A percentile compares a stretch with the other conserved stretches of the same genome.
Conservation (phyloP, 1,284 basidiomycete species). For the Stygiomarasmius scandens region DNA sequence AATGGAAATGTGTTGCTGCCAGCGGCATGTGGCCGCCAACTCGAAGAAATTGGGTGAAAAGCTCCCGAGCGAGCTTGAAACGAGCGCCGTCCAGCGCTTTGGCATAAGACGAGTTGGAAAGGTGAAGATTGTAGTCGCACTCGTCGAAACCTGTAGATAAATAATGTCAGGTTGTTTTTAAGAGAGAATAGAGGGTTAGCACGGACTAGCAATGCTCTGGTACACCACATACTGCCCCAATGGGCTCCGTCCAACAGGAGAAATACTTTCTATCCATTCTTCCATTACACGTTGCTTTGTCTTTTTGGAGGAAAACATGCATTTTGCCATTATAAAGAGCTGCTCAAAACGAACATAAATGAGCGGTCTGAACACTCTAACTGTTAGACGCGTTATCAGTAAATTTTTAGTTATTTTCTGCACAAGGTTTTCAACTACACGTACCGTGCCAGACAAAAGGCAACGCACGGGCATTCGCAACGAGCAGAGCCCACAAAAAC, state of each 20-base stretch:
- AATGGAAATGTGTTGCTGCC: conserved; percentile 74
- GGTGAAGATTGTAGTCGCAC: conserved; percentile 69
- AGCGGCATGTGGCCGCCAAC: conserved; percentile 72
- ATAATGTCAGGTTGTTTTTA: too few species aligned
- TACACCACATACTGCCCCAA: conserved; percentile 46
- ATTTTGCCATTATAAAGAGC: conserved; percentile 36
- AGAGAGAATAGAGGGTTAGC: neutral
- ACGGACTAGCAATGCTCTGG: conserved; percentile 60
- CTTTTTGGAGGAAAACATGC: conserved; percentile 43
- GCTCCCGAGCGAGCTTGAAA: conserved; percentile 46
- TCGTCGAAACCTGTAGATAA: conserved; percentile 59
- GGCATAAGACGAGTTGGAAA: conserved; percentile 79
- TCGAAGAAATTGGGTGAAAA: conserved; percentile 66
- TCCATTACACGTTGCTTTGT: conserved; percentile 42
- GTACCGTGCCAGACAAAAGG: conserved; percentile 70
- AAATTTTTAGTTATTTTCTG: neutral
- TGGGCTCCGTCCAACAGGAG: conserved; percentile 61
- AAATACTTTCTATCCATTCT: conserved; percentile 45
- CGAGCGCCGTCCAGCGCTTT: conserved; percentile 57
- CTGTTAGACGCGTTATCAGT: conserved; percentile 34
- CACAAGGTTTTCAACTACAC: neutral
- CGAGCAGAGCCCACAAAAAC: conserved; percentile 29
- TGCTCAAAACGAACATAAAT: conserved; percentile 40
- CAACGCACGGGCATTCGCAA: conserved; percentile 60
- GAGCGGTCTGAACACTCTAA: conserved; percentile 58